Base-by-base conservation (phyloP, 2,329 filamentous ascomycete genomes). In the Didymella lethalis region DNA sequence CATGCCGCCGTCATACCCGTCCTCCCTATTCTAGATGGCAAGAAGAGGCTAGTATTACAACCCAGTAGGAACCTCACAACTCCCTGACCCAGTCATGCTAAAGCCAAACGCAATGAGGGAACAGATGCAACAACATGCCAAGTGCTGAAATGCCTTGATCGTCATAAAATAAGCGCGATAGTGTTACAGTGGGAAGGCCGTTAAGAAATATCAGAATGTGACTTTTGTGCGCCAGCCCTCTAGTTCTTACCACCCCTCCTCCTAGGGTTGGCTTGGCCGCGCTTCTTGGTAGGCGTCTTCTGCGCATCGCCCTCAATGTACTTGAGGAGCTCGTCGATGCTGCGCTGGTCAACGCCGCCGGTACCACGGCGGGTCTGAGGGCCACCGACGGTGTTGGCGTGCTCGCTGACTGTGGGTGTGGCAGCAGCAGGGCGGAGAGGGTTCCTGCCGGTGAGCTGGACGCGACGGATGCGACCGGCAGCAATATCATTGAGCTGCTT, bases 401-500 rank as follows among this genome's bases (percentile, higher is more conserved):
- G 76, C 56, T 83, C 78, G 54, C 84, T 83, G 14, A 82, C 78
- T 11, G 71, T 84, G 67, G 89, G 84, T 7, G 87, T 86, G 53
- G 89, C 84, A 62, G 86, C 85, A 45, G 87, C 86, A 11, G 87
- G 86, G 51, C 83, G 84, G 55, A 88, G 79, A 26, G 83, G 82
- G 26, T 84, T 82, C 18, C 71, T 64, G 34, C 70, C 71, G 20
- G 86, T 88, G 71, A 94, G 87, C 54, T 87, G 85, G 65, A 93
- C 89, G 8, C 90, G 85, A 60, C 89, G 87, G 43, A 93, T 83
- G 61, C 90, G 86, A 55, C 90, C 88, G 48, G 76, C 88, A 78
- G 95, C 89, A 36, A 91, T 84, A 64, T 95, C 91, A 81, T 97
- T 96, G 60, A 92, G 90, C 72, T 96, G 93, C 82, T 96, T 97